Evolutionary conservation across 306 rosid genomes (phyloP).

Genomic region (Sindora glabra): DNA sequence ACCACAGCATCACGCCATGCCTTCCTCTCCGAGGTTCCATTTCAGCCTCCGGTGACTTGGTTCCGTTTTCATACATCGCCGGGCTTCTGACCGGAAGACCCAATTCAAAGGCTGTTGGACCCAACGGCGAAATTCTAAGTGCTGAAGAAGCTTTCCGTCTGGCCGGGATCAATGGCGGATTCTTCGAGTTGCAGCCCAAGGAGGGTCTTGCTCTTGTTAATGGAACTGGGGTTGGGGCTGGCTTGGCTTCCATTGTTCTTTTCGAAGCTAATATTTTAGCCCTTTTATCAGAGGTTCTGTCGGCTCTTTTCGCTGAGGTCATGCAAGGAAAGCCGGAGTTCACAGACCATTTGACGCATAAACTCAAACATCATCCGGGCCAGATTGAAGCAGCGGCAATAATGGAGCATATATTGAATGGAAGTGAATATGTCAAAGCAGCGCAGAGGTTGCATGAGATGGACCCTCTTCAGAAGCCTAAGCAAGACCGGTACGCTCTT

Average conservation of each 20-base stretch:
- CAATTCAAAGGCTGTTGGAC: slow-evolving; percentile 30
- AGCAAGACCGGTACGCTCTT: slow-evolving; percentile 47
- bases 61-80: slow-evolving; percentile 39
- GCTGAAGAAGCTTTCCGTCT: slow-evolving; percentile 20
- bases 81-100: slow-evolving; percentile 32
- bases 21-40: slow-evolving; percentile 40
- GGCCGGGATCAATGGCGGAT: slow-evolving; percentile 13
- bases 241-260: slow-evolving; percentile 26
- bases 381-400: slow-evolving; percentile 38
- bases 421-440: slow-evolving; percentile 30
- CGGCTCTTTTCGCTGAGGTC: slow-evolving; percentile 36
- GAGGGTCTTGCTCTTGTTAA: slow-evolving; percentile 42
- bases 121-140: slow-evolving; percentile 18
- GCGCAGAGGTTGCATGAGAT: slow-evolving; percentile 22
- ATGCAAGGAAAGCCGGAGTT: slow-evolving; percentile 35
- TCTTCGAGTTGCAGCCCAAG: slow-evolving; percentile 33
- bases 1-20: slow-evolving; percentile 35
- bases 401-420: slow-evolving; percentile 39
- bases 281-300: slow-evolving; percentile 25
- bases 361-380: slow-evolving; percentile 37
- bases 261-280: slow-evolving; percentile 32
- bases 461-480: slow-evolving; percentile 16
- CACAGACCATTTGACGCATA: slow-evolving; percentile 30
- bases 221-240: slow-evolving; percentile 47
- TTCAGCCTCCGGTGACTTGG: slow-evolving; percentile 37